Conservation (phyloP, 208 protist genomes). For the Crithidia fasciculata region DNA sequence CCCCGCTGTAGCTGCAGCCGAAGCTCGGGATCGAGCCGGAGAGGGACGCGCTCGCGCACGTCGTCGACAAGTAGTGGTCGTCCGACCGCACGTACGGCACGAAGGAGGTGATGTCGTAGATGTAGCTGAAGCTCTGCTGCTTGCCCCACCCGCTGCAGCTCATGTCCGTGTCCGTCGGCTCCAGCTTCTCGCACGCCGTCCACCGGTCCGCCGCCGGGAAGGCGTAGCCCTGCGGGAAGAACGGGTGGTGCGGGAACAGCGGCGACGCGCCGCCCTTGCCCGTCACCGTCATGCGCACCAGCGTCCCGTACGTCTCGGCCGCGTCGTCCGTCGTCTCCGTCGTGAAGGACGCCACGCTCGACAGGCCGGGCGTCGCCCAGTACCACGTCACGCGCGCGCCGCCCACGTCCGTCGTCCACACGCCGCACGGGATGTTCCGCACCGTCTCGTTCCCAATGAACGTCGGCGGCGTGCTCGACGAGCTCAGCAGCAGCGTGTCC, state of each 20-base stretch:
- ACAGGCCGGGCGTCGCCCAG: slow-evolving; percentile 27
- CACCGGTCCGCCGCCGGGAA: slow-evolving; percentile 32
- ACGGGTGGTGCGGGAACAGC: slow-evolving; percentile 60
- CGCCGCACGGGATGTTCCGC: slow-evolving; percentile 44
- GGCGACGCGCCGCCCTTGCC: slow-evolving; percentile 32
- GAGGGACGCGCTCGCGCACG: slow-evolving; percentile 9
- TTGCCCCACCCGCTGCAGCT: slow-evolving; percentile 8
- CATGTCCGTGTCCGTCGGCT: slow-evolving; percentile 18
- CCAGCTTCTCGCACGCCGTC: slow-evolving; percentile 31
- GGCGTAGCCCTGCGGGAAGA: slow-evolving; percentile 42
- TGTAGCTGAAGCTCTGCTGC: slow-evolving; percentile 27
- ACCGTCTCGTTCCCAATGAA: slow-evolving; percentile 53
- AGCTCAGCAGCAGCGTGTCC: slow-evolving; percentile 30
- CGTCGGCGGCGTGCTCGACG: slow-evolving; percentile 18
- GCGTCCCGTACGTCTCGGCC: slow-evolving; percentile 5
- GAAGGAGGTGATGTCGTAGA: slow-evolving; percentile 52
- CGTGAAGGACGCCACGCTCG: slow-evolving; percentile 2
- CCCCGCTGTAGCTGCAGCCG: slow-evolving; percentile 19
- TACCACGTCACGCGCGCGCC: slow-evolving; percentile 48
- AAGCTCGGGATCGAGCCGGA: slow-evolving; percentile 32
- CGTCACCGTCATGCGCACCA: slow-evolving; percentile 51
- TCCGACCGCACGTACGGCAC: slow-evolving; percentile 19
- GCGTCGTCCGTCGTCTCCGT: background rate
- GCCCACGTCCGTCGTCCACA: slow-evolving; percentile 38
- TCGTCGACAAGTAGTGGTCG: slow-evolving; percentile 7